Evolutionary conservation across 805 yeast species (phyloP).

Genomic region (Saccharomycopsis javanensis): DNA sequence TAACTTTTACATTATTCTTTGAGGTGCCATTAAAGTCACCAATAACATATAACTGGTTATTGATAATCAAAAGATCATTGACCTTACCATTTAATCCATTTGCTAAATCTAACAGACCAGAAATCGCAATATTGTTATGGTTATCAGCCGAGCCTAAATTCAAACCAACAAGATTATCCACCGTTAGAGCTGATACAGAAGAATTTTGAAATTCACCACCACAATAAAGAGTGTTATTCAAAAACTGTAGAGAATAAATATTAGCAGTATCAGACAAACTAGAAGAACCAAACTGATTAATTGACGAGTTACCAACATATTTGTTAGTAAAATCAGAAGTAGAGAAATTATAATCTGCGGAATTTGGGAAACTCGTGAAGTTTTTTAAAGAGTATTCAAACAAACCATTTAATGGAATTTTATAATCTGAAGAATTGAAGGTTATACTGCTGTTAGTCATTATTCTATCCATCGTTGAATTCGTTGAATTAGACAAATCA

Average conservation of each 20-base stretch:
- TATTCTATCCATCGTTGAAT: constrained; percentile 25
- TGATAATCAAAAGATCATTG: constrained; percentile 25
- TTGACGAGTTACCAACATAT: constrained; percentile 39
- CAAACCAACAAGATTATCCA: constrained; percentile 27
- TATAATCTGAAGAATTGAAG: constrained; percentile 18
- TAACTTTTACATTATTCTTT: constrained; percentile 25
- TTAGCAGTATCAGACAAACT: constrained; percentile 24
- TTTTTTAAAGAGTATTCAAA: constrained; percentile 74
- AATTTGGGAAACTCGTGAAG: constrained; percentile 45
- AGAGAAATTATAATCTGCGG: constrained; percentile 23
- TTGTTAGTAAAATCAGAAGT: constrained; percentile 20
- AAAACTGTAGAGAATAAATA: constrained; percentile 31
- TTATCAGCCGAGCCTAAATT: constrained; percentile 5
- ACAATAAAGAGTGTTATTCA: constrained; percentile 31
- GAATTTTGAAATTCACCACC: constrained; percentile 40
- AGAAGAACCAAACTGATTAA: constrained; percentile 32
- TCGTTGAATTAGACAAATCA: constrained; percentile 26
- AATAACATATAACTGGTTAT: constrained; percentile 32
- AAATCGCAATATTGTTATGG: constrained; percentile 14
- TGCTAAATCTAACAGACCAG: constrained; percentile 18
- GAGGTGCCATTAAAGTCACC: constrained; percentile 38
- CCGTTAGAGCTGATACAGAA: constrained; percentile 27
- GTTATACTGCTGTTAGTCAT: constrained; percentile 12
- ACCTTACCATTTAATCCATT: constrained; percentile 37
- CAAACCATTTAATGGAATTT: constrained; percentile 54